These are phyloP conservation scores for Kuraishia cidri DNA, from an alignment of 805 yeast species.

Conservation along the genomic window DNA sequence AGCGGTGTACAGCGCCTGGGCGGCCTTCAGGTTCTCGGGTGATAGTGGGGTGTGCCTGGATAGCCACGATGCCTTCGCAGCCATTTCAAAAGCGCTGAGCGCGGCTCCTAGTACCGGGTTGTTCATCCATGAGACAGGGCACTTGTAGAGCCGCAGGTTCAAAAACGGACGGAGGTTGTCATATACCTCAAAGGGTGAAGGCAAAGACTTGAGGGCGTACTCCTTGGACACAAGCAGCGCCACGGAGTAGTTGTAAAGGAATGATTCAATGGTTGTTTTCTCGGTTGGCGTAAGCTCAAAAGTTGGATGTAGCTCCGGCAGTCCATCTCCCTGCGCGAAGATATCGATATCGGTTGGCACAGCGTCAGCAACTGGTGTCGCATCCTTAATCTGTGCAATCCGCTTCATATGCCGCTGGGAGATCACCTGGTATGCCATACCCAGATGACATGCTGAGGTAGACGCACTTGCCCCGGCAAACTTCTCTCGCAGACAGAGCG, in stretches of 20 bases:
- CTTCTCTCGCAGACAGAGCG: conserved; percentile 26
- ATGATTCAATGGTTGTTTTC: conserved; percentile 8
- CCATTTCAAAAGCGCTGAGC: conserved; percentile 24
- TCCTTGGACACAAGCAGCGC: conserved; percentile 26
- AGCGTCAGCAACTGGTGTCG: neutral
- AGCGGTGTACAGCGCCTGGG: conserved; percentile 2
- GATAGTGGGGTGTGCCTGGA: conserved; percentile 11
- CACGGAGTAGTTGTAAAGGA: conserved; percentile 30
- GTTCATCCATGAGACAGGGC: conserved; percentile 26
- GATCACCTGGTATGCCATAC: conserved; percentile 23
- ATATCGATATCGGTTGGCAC: conserved; percentile 4
- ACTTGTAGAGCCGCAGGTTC: conserved; percentile 22
- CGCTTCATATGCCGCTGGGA: conserved; percentile 10
- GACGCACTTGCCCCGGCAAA: conserved; percentile 15
- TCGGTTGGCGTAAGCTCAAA: neutral
- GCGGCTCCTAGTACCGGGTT: conserved; percentile 32
- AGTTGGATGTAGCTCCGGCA: neutral
- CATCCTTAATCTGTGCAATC: neutral
- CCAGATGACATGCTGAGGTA: conserved; percentile 20
- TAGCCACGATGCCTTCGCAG: conserved; percentile 26
- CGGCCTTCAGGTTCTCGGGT: neutral
- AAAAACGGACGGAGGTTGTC: conserved; percentile 17
- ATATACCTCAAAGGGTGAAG: conserved; percentile 32
- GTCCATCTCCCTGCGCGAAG: neutral
- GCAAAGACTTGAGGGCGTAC: conserved; percentile 19